Base-by-base conservation (phyloP, 129 eudicot species). In the Glebionis coronaria region DNA sequence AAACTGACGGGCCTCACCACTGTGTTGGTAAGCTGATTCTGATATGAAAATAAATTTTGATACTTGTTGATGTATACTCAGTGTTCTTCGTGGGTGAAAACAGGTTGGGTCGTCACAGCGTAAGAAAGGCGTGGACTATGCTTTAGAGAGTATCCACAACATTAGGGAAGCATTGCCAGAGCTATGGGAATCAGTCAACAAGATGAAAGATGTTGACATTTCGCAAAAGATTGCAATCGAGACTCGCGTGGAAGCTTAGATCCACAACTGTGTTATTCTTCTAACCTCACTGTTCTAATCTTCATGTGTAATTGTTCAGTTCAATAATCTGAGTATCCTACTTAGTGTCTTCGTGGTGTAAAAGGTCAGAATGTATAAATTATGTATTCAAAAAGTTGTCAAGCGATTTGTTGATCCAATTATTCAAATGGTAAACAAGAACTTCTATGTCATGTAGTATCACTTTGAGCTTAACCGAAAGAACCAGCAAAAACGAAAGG, bases 111-210 rank as follows among this genome's bases (percentile, higher is more conserved):
- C 84, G 1, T 85, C 96, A 20, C 77, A 88, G 29, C 79, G 79
- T 19, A 40, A 75, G 6, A 42, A 53, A n/a, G 97, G 97, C 0
- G 95, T 80, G 56, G 99, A 89, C 77, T 78, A 81, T 59, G 91
- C 97, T n/a, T 77, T 93, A 46, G 97, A 86, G 88, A 86, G 95
- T 73, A 89, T 93, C 51, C 99, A 93, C 71, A 93, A 89, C 25
- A 84, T 88, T 23, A 82, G 63, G 79, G 97, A 93, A 71, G 97
- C 95, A 18, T 66, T 93, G 71, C 95, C 93, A 1, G 95, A 86
- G 84, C 79, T 93, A 11, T 86, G 91, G 92, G 88, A 88, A 73
- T 71, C 70, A 12, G 74, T 80, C 25, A 78, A 73, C 53, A 84
- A 78, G 16, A 21, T 73, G 0, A 81, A 67, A 19, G 71, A 53